Evolutionary conservation across 192 early-diverging fungal genomes (phyloP).

Genomic region (Coemansia sp.): DNA sequence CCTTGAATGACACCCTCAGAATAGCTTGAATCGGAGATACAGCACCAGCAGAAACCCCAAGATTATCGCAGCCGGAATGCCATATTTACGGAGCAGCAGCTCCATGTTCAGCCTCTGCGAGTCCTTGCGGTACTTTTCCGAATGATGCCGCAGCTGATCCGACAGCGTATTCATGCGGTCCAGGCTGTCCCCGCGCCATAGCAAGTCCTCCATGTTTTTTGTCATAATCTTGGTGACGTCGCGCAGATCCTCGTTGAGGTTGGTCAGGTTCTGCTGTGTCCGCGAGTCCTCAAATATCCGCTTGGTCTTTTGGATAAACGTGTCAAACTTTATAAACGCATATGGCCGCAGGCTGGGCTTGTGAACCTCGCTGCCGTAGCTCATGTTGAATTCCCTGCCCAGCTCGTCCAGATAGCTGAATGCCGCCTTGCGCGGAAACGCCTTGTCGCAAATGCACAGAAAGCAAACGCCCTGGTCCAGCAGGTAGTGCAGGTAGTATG

Average conservation of each 20-base stretch:
- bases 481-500: conserved; percentile 89
- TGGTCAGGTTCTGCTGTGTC: conserved; percentile 87
- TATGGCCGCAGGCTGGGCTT: conserved; percentile 84
- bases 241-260: conserved; percentile 92
- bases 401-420: conserved; percentile 96
- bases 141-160: conserved; percentile 62
- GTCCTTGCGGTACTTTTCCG: conserved; percentile 84
- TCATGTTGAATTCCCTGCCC: conserved; percentile 88
- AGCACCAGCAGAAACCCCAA: conserved; percentile 80
- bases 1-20: conserved; percentile 7
- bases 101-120: conserved; percentile 85
- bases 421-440: conserved; percentile 89
- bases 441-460: conserved; percentile 89
- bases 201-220: conserved; percentile 94
- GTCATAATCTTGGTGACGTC: conserved; percentile 99
- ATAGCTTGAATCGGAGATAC: conserved; percentile 58
- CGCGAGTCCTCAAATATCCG: conserved; percentile 94
- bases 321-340: conserved; percentile 98
- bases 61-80: conserved; percentile 78
- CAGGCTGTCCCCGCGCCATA: conserved; percentile 85
- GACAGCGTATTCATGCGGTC: conserved; percentile 74
- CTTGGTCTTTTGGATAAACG: conserved; percentile 98
- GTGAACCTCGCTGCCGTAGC: conserved; percentile 88
- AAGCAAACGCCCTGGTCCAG: conserved; percentile 94
- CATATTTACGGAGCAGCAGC: conserved; percentile 92